Conservation (phyloP, 1,284 basidiomycete species). For the Ustilago bromivora region DNA sequence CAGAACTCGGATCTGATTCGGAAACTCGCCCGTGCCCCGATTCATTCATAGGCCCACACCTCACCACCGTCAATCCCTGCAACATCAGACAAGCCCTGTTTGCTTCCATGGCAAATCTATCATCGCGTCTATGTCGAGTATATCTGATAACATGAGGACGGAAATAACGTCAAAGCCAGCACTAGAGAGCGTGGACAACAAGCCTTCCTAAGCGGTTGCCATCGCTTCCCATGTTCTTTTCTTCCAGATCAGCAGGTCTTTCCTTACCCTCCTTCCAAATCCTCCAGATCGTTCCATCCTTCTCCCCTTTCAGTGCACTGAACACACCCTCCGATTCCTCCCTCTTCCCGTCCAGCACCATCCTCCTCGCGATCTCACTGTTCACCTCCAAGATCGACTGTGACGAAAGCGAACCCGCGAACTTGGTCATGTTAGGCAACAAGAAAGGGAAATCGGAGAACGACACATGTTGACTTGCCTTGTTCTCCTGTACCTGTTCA, state of each 20-base stretch:
- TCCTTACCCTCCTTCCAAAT: slow-evolving; percentile 45
- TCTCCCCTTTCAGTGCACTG: slow-evolving; percentile 21
- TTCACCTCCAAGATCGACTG: slow-evolving; percentile 36
- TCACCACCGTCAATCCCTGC: not conserved
- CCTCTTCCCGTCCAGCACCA: slow-evolving; percentile 30
- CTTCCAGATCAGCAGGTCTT: slow-evolving; percentile 15
- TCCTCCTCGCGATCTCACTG: slow-evolving; percentile 24
- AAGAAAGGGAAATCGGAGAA: slow-evolving; percentile 62
- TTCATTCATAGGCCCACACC: not conserved
- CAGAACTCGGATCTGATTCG: slow-evolving; percentile 5
- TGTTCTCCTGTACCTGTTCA: slow-evolving; percentile 19
- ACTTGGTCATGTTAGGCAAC: slow-evolving; percentile 48
- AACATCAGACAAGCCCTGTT: no score
- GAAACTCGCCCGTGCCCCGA: slow-evolving; percentile 30
- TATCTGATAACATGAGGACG: no score
- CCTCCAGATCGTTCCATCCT: slow-evolving; percentile 32
- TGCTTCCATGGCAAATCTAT: no score
- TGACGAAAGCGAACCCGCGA: slow-evolving; percentile 33
- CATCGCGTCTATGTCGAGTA: not conserved
- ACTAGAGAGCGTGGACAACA: slow-evolving; percentile 27
- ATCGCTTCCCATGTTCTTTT: slow-evolving; percentile 16
- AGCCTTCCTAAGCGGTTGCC: slow-evolving; percentile 28
- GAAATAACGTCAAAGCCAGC: not conserved
- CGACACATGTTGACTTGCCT: slow-evolving; percentile 53
- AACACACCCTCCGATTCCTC: slow-evolving; percentile 46